phyloP scores from a whole-genome alignment of 768 basidiomycete species.

The Cystobasidium ongulense region DNA sequence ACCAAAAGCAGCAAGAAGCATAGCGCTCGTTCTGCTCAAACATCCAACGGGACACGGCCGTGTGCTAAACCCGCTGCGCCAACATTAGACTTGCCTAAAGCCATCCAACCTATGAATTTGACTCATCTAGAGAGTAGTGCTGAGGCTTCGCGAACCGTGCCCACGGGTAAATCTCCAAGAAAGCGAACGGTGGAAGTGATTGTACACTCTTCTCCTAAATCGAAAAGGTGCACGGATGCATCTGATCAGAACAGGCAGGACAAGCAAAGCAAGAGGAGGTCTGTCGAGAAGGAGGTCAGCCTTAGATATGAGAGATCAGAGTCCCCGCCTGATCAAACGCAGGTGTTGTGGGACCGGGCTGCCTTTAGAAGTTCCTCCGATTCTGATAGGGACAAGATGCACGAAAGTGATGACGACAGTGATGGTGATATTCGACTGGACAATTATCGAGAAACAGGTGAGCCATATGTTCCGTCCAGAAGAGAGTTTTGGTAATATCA shows the following conservation, averaged over 20 bases:
- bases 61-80: not conserved
- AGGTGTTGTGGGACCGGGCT: not conserved
- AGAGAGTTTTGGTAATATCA: too few relatives aligned
- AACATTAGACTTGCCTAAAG: not conserved
- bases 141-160: not conserved
- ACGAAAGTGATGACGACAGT: not conserved
- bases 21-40: not conserved
- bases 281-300: not conserved
- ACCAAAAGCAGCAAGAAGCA: not conserved
- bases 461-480: not conserved
- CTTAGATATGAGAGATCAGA: not conserved
- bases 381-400: not conserved
- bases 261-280: not conserved
- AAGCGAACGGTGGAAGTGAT: not conserved
- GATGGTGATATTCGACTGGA: not conserved
- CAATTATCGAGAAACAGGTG: constrained; percentile 11
- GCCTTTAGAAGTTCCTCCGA: not conserved
- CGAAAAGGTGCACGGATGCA: not conserved
- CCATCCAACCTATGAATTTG: not conserved
- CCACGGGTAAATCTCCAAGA: not conserved
- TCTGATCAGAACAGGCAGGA: too few relatives aligned
- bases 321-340: not conserved
- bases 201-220: not conserved
- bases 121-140: not conserved
- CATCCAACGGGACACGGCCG: not conserved